phyloP scores from a whole-genome alignment of 2,329 filamentous ascomycete genomes.

The Colletotrichum karsti region DNA sequence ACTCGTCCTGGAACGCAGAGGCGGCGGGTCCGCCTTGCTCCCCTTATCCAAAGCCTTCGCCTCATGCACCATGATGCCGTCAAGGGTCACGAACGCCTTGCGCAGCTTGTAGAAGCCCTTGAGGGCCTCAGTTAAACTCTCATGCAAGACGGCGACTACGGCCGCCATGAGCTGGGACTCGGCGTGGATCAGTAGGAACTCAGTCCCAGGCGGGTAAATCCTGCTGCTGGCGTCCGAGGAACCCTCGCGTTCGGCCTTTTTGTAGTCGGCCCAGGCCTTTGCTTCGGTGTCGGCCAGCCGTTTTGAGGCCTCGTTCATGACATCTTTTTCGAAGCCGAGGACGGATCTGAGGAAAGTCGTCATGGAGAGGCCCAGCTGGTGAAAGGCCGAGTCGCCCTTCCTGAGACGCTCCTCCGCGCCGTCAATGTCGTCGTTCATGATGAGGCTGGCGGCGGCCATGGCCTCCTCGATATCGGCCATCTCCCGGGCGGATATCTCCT shows the following conservation, averaged over 20 bases:
- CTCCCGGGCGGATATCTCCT: conserved; percentile 57
- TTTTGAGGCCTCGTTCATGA: conserved; percentile 84
- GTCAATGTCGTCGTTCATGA: conserved; percentile 92
- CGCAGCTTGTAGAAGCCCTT: conserved; percentile 92
- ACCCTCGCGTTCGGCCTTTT: conserved; percentile 66
- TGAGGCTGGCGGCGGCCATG: conserved; percentile 72
- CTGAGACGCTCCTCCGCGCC: conserved; percentile 79
- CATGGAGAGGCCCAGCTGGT: conserved; percentile 83
- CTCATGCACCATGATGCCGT: conserved; percentile 81
- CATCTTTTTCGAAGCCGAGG: conserved; percentile 89
- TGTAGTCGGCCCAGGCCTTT: conserved; percentile 78
- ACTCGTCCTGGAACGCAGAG: conserved; percentile 11
- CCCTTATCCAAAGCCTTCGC: conserved; percentile 51
- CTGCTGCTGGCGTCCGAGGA: conserved; percentile 36
- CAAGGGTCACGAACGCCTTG: conserved; percentile 86
- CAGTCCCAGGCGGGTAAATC: conserved; percentile 83
- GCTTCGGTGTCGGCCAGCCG: conserved; percentile 80
- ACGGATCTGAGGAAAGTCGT: conserved; percentile 87
- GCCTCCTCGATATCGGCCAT: conserved; percentile 66
- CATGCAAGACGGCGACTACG: conserved; percentile 88
- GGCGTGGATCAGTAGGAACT: conserved; percentile 85
- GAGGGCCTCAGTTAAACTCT: conserved; percentile 90
- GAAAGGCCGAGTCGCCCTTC: conserved; percentile 84
- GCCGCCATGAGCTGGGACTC: conserved; percentile 90
- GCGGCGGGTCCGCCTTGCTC: conserved; percentile 28